Percentiles rank a stretch among this genome's conserved stretches.
Conservation (phyloP, 2,329 filamentous ascomycete genomes). For the Grosmannia huntii region DNA sequence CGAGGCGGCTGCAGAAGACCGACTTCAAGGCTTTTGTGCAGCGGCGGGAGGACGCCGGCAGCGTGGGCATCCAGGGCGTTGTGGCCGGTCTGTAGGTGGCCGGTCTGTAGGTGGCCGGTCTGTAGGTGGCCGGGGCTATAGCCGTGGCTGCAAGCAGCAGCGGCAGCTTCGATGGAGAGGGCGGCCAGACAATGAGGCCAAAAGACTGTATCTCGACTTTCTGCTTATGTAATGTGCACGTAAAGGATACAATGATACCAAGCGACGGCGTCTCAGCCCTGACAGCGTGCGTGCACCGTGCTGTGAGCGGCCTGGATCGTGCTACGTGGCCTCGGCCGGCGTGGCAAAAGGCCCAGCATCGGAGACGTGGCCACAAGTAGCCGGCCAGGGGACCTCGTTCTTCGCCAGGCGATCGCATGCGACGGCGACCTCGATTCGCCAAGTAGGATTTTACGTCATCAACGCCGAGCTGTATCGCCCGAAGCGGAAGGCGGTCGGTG, state of each 20-base stretch:
- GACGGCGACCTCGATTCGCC: neutral
- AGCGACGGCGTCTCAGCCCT: neutral
- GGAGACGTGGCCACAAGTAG: neutral
- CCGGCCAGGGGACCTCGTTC: too few relatives aligned
- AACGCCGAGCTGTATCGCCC: neutral
- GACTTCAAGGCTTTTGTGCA: constrained; percentile 77
- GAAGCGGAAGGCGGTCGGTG: neutral
- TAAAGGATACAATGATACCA: neutral
- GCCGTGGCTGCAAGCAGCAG: neutral
- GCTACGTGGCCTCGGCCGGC: neutral
- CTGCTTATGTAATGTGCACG: neutral
- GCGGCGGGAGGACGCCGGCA: constrained; percentile 71
- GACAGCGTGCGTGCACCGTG: too few relatives aligned
- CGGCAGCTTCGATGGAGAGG: neutral
- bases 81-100: constrained; percentile 11
- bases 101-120: constrained; percentile 12
- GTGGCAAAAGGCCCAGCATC: neutral
- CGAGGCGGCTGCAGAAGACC: constrained; percentile 47
- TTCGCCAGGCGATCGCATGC: neutral
- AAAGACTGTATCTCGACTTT: neutral
- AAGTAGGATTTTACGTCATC: neutral
- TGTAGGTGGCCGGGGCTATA: constrained; percentile 8
- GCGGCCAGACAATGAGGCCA: neutral
- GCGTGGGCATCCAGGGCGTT: constrained; percentile 27
- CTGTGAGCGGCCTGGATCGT: too few relatives aligned